Percentiles rank a stretch among this genome's conserved stretches.
Conservation (phyloP, 2,329 filamentous ascomycete species). For the Aspergillus sp. region DNA sequence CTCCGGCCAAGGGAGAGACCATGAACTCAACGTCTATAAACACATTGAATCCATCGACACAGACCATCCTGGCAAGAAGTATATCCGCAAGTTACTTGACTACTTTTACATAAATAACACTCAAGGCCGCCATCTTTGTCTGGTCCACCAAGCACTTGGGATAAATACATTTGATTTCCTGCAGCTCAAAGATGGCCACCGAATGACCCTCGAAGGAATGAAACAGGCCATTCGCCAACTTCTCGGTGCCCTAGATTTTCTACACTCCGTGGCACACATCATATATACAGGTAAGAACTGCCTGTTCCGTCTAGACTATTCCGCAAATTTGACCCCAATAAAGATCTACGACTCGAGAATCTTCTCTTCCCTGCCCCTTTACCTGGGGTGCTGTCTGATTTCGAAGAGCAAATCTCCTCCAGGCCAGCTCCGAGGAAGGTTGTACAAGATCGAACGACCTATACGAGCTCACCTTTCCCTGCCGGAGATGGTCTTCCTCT, state of each 20-base stretch:
- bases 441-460: slow-evolving; percentile 8
- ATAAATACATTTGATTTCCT: slow-evolving; percentile 16
- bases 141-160: slow-evolving; percentile 26
- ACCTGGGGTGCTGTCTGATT: background rate
- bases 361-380: background rate
- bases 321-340: background rate
- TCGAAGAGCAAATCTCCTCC: background rate
- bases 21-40: slow-evolving; percentile 23
- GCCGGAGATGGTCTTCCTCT: slow-evolving; percentile 6
- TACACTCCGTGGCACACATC: background rate
- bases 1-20: slow-evolving; percentile 8
- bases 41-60: slow-evolving; percentile 17
- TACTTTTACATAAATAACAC: slow-evolving; percentile 22
- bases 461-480: background rate
- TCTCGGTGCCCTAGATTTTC: slow-evolving; percentile 14
- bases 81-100: slow-evolving; percentile 22
- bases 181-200: background rate
- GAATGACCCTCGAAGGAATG: slow-evolving; percentile 12
- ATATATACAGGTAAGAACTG: background rate
- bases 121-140: slow-evolving; percentile 22
- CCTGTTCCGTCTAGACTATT: background rate
- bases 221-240: slow-evolving; percentile 17
- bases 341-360: slow-evolving; percentile 6
- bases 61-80: slow-evolving; percentile 20
- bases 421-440: slow-evolving; percentile 8